Conservation (phyloP, 768 basidiomycete genomes). For the Mycena rosella region DNA sequence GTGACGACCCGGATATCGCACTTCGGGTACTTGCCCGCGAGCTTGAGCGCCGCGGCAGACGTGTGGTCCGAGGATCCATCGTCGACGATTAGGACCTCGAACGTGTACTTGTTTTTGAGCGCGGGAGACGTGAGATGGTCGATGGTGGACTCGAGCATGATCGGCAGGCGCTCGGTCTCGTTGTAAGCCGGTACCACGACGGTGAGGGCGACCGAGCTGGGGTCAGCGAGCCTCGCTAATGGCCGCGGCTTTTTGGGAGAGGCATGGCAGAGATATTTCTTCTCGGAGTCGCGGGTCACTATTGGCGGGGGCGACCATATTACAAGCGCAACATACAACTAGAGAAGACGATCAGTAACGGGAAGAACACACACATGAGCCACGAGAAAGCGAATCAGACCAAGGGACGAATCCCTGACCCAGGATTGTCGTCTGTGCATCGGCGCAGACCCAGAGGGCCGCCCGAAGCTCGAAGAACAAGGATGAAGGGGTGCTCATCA, state of each 20-base stretch:
- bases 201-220: constrained; percentile 75
- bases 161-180: constrained; percentile 84
- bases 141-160: constrained; percentile 86
- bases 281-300: constrained; percentile 74
- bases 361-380: constrained; percentile 20
- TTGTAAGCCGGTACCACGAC: constrained; percentile 95
- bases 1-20: constrained; percentile 83
- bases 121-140: constrained; percentile 65
- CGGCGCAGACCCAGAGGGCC: constrained; percentile 61
- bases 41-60: constrained; percentile 68
- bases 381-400: constrained; percentile 48
- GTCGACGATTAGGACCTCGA: constrained; percentile 90
- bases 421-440: constrained; percentile 70
- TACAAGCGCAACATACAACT: constrained; percentile 80
- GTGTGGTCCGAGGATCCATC: constrained; percentile 91
- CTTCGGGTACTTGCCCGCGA: constrained; percentile 68
- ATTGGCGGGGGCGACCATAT: constrained; percentile 82
- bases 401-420: constrained; percentile 63
- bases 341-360: constrained; percentile 38
- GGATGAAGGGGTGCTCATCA: constrained; percentile 87
- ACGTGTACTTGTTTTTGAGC: constrained; percentile 60
- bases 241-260: constrained; percentile 67
- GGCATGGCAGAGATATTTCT: constrained; percentile 70
- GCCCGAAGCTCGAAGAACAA: constrained; percentile 92
- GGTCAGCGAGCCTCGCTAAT: constrained; percentile 67